Evolutionary conservation across 1,284 basidiomycete genomes (phyloP).

Genomic region (Cutaneotrichosporon spelunceum): DNA sequence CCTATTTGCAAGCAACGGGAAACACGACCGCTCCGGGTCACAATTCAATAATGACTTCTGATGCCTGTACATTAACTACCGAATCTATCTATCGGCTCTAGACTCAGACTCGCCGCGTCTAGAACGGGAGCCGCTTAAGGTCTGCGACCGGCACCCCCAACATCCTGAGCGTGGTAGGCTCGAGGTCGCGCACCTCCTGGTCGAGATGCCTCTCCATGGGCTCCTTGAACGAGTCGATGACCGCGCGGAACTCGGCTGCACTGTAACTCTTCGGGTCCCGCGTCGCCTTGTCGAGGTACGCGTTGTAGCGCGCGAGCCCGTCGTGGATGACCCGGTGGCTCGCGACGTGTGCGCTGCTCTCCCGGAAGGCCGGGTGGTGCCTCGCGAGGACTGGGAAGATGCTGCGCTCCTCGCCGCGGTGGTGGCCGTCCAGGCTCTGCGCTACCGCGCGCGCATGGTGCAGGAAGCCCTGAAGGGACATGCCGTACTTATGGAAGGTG

Average conservation of each 20-base stretch:
- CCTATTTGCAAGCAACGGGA: no score
- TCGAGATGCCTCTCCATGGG: slow-evolving; percentile 65
- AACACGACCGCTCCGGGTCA: background rate
- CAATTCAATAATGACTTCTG: background rate
- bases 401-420: slow-evolving; percentile 59
- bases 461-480: slow-evolving; percentile 9
- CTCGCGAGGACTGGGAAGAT: slow-evolving; percentile 64
- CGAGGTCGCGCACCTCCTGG: slow-evolving; percentile 65
- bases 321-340: slow-evolving; percentile 65
- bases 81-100: slow-evolving; percentile 1
- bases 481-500: slow-evolving; percentile 7
- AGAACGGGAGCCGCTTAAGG: slow-evolving; percentile 56
- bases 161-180: slow-evolving; percentile 61
- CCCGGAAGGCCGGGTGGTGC: slow-evolving; percentile 61
- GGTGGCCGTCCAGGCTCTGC: slow-evolving; percentile 61
- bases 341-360: slow-evolving; percentile 56
- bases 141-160: slow-evolving; percentile 63
- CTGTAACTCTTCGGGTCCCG: slow-evolving; percentile 58
- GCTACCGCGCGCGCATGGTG: slow-evolving; percentile 27
- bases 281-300: slow-evolving; percentile 56
- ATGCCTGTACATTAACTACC: background rate
- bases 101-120: slow-evolving; percentile 20
- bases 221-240: slow-evolving; percentile 62
- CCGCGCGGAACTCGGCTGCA: slow-evolving; percentile 59
- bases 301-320: slow-evolving; percentile 59